phyloP scores from a whole-genome alignment of 2,329 filamentous ascomycete species.

The Aspergillus luchuensis region DNA sequence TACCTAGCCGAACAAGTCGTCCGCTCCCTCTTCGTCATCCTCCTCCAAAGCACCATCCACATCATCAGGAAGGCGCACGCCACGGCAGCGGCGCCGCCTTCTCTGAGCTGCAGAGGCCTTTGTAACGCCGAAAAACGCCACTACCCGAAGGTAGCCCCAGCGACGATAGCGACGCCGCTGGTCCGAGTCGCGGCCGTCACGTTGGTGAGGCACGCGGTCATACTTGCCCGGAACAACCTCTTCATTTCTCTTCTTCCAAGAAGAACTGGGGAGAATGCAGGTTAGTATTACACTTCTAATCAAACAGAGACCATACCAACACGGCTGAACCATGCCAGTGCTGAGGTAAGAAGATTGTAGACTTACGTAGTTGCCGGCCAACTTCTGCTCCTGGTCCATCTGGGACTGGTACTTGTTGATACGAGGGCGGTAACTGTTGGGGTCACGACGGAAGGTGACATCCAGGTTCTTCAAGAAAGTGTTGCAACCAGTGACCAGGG shows the following conservation, averaged over 20 bases:
- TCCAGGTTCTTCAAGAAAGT: constrained; percentile 93
- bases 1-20: constrained; percentile 45
- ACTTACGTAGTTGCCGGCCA: constrained; percentile 85
- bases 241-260: constrained; percentile 82
- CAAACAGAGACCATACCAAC: too few species aligned
- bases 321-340: too few species aligned
- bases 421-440: constrained; percentile 91
- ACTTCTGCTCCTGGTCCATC: constrained; percentile 96
- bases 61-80: constrained; percentile 51
- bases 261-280: constrained; percentile 69
- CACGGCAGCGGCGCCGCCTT: constrained; percentile 32
- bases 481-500: constrained; percentile 93
- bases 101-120: constrained; percentile 36
- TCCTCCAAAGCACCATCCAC: constrained; percentile 63
- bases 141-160: constrained; percentile 37
- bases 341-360: not conserved
- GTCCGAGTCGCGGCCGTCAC: constrained; percentile 40
- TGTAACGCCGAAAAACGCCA: constrained; percentile 48
- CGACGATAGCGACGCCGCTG: constrained; percentile 36
- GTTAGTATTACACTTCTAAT: constrained; percentile 5
- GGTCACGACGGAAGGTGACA: constrained; percentile 97
- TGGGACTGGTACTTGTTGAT: constrained; percentile 98
- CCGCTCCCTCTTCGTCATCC: constrained; percentile 51
- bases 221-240: constrained; percentile 56
- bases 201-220: constrained; percentile 40